phyloP scores from a whole-genome alignment of 2,329 filamentous ascomycete species.

The Herpomyces periplanetae region DNA sequence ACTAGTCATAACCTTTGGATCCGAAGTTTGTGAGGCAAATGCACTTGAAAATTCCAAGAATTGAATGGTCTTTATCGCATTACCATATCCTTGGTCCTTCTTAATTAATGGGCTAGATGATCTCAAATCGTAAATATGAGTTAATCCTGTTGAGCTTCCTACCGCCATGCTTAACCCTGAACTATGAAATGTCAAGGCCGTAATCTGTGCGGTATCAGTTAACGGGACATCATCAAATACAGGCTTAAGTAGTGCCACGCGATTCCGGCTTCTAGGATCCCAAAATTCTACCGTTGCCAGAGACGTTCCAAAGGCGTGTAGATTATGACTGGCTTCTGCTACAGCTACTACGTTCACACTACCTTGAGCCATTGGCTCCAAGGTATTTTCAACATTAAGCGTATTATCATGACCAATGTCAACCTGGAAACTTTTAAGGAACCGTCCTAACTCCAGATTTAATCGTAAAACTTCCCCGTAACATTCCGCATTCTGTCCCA shows the following conservation, averaged over 20 bases:
- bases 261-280: constrained; percentile 48
- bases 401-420: constrained; percentile 57
- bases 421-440: constrained; percentile 71
- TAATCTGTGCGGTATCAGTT: constrained; percentile 13
- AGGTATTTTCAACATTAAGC: constrained; percentile 19
- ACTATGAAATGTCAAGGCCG: constrained; percentile 45
- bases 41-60: constrained; percentile 22
- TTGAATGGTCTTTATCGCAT: constrained; percentile 46
- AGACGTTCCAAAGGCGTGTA: constrained; percentile 71
- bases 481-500: constrained; percentile 49
- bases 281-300: constrained; percentile 89
- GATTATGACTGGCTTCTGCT: constrained; percentile 54
- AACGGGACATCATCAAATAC: constrained; percentile 7
- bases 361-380: too few relatives aligned
- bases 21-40: constrained; percentile 16
- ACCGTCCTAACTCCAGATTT: constrained; percentile 62
- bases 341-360: constrained; percentile 57
- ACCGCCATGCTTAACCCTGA: constrained; percentile 53
- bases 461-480: constrained; percentile 68
- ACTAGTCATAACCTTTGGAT: constrained; percentile 44
- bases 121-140: constrained; percentile 67
- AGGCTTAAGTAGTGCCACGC: constrained; percentile 32
- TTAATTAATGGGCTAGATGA: constrained; percentile 47
- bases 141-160: constrained; percentile 50
- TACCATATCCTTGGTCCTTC: constrained; percentile 87